Evolutionary conservation across 2,329 filamentous ascomycete genomes (phyloP), one percentile per base, ranked within the genome.

Genomic region (Pezicula rhizophila): DNA sequence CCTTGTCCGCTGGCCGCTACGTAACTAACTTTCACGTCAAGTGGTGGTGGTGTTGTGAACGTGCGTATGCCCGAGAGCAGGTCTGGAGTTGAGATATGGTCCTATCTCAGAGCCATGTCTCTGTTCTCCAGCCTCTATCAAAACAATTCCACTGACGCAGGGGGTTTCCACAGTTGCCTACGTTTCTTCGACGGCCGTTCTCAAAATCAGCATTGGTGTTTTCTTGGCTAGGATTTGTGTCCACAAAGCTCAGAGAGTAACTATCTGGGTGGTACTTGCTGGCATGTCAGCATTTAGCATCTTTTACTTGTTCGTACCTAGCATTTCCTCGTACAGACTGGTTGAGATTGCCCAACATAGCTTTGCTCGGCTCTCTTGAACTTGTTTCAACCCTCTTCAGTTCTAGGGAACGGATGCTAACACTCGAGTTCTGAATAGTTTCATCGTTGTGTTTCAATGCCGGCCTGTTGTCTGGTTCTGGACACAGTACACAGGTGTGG

Each of bases 151-250:
- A 31, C 28, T 31, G 28, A 31, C 28, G 8, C 28, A 3, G 28
- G 3, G 5, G 5, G 12, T 31, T 12, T 10, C 28, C 28, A 23
- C 23, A 31, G 28, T 68, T 3, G 47, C 70, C 3, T 75, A 75
- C 46, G 59, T 68, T 0, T 66, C 67, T 0, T 61, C 70, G 12
- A 70, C 68, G 2, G 63, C 68, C 34, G 57, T 67, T 18, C 54
- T 68, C 39, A 69, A 70, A 47, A 60, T 63, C 43, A 66, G 64
- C 42, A 63, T 69, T 12, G 62, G 64, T 33, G 49, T 69, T 25
- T 68, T 69, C 44, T 58, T 70, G 17, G 42, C 66, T 18, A 64
- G 67, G 17, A 66, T 70, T 17, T 64, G 49, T 56, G 62, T 46
- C 51, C 56, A 52, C 50, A 42, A 14, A 45, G 46, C 10, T 58